Evolutionary conservation across 2,329 filamentous ascomycete species (phyloP), one percentile per base, ranked within the genome.

Genomic region (Sporothrix pallida): DNA sequence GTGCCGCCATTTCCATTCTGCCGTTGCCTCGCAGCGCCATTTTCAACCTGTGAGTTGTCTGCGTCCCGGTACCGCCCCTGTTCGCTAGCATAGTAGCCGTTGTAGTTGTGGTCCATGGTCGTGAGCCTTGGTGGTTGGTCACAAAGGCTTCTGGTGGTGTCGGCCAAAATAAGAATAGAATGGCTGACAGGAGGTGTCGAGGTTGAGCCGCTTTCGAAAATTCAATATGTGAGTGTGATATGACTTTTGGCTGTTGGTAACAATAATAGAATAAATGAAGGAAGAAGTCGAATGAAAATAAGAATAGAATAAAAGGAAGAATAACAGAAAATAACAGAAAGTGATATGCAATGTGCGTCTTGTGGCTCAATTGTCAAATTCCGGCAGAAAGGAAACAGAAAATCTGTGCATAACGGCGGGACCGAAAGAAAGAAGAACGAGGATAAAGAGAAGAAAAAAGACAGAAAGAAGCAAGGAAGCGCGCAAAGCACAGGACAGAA

Each of bases 51-150:
- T 4, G 67, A 20, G 20, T 44, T 7, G 7, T 54, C 67, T 17
- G 50, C n/a, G 10, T 70, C 67, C 75, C 77, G 17, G 83, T 82
- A 17, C 82, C 84, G 78, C 81, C 31, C 31, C 31, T 37, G 31
- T 6, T 84, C 60, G 84, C 84, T 15, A 84, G 84, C 52, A 7
- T 65, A 50, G 23, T 54, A 44, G 48, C 37, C 60, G 50, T 52
- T 52, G 71, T 56, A 37, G 56, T 67, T 26, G 46, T 67, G 48
- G 8, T 67, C 60, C 60, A 67, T 82, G 78, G 17, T 56, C 26
- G 67, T 17, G 20, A 42, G 31, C 46, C 23, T 48, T 12, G 1
- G n/a, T 9, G 9, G 10, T 7, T 26, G 42, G 31, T 37, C 31
- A 37, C 31, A 37, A 37, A 37, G 31, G 31, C 31, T 37, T 37